Evolutionary conservation across 164 flowering plant species (phyloP), one percentile per base, ranked within the genome.

Genomic region (Cinnamomum micranthum): DNA sequence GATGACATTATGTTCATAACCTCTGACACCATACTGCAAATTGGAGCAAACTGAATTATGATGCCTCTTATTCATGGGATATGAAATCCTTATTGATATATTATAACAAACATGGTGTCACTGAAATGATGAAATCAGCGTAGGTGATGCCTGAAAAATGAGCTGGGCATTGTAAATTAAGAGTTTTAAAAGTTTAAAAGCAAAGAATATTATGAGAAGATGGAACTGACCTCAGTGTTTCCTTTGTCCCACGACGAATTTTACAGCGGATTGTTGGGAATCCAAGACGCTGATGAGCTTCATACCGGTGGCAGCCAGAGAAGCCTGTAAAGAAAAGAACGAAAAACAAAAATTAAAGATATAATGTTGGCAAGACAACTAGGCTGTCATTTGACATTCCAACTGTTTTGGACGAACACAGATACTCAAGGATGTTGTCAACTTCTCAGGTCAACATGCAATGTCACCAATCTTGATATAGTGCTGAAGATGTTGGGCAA

Each of bases 281-380:
- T 2, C 97, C 96, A 27, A 94, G 87, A 55, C 81, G 86, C 79
- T 94, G 97, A 76, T 94, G 98, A 79, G 97, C 97, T 77, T 94
- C 97, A 35, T 81, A 94, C 1, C 97, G 88, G 62, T 94, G 98
- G 73, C 97, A 94, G 64, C 98, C 96, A 11, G 97, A 94, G 81
- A 94, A 92, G 70, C 98, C 98, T 91, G 55, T 20, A 25, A 24
- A n/a, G 15, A 58, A 60, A 47, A 69, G 33, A 23, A 63, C 15
- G 51, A 59, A 58, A 25, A 55, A 15, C 10, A 31, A 31, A 27
- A 66, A 13, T 19, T 23, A 33, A 25, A 28, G n/a, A 64, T 9
- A 64, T 0, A 64, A 64, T 22, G 28, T 22, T n/a, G 24, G 12
- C 11, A 22, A 64, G 28, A 64, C 67, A 24, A 22, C 7, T 22